Evolutionary conservation across 2,329 filamentous ascomycete genomes (phyloP).

Genomic region (Pseudogymnoascus sp.): DNA sequence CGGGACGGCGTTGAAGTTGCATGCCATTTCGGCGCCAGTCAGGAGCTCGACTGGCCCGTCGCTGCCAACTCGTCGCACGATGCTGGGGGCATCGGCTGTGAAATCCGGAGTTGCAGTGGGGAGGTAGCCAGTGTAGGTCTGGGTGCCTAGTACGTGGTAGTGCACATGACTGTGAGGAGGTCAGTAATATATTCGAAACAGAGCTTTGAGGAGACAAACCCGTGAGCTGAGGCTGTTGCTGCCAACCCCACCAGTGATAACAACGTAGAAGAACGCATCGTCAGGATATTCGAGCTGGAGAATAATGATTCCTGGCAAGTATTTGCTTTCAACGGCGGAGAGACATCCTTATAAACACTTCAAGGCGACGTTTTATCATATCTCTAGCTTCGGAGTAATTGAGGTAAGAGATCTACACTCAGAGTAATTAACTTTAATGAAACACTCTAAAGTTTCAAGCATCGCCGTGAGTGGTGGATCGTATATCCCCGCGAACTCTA

Average conservation of each 20-base stretch:
- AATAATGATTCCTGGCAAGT: background rate
- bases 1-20: conserved; percentile 10
- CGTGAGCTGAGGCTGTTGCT: background rate
- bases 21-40: conserved; percentile 6
- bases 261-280: background rate
- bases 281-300: background rate
- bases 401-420: background rate
- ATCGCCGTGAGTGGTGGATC: background rate
- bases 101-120: conserved; percentile 11
- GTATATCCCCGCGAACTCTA: conserved; percentile 3
- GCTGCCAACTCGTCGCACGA: conserved; percentile 9
- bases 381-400: conserved; percentile 1
- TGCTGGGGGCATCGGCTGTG: conserved; percentile 10
- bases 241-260: background rate
- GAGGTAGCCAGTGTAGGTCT: conserved; percentile 13
- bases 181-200: background rate
- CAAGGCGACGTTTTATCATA: background rate
- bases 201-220: background rate
- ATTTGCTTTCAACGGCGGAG: background rate
- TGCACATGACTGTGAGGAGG: background rate
- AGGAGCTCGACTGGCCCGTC: conserved; percentile 11
- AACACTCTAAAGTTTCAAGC: background rate
- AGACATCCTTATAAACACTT: background rate
- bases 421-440: conserved; percentile 1
- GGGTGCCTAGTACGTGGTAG: background rate